A percentile compares a stretch with the other conserved stretches of the same genome.
These are phyloP conservation scores for Corymbia calophylla DNA, from an alignment of 441 rosid genomes.

Conservation along the genomic window DNA sequence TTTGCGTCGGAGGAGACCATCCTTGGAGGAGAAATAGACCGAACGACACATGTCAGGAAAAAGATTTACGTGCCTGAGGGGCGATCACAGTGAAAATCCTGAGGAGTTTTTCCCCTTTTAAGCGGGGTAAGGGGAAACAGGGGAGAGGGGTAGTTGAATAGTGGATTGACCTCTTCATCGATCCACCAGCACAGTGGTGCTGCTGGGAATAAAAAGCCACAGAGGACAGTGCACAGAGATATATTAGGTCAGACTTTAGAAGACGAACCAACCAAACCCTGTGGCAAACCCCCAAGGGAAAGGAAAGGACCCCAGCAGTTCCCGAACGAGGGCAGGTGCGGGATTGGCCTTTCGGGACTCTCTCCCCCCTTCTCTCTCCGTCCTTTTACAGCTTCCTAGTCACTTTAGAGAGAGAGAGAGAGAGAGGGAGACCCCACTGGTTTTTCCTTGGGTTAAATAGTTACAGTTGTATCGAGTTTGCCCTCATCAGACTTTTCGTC, in stretches of 20 bases:
- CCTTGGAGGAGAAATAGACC: not conserved
- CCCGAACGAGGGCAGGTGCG: not conserved
- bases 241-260: not conserved
- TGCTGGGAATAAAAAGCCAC: not conserved
- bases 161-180: not conserved
- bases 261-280: not conserved
- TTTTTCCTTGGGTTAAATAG: not conserved
- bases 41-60: not conserved
- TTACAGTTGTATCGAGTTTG: not conserved
- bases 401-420: not conserved
- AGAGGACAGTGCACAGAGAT: not conserved
- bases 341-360: not conserved
- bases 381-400: not conserved
- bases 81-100: not conserved
- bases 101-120: not conserved
- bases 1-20: not conserved
- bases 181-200: not conserved
- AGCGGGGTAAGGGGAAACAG: not conserved
- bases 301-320: not conserved
- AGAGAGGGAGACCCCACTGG: not conserved
- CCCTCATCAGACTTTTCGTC: not conserved
- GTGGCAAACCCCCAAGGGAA: not conserved
- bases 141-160: not conserved
- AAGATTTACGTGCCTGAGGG: not conserved
- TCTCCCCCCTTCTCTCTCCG: not conserved